Conservation (phyloP, 441 rosid genomes). For the Erodium moschatum region DNA sequence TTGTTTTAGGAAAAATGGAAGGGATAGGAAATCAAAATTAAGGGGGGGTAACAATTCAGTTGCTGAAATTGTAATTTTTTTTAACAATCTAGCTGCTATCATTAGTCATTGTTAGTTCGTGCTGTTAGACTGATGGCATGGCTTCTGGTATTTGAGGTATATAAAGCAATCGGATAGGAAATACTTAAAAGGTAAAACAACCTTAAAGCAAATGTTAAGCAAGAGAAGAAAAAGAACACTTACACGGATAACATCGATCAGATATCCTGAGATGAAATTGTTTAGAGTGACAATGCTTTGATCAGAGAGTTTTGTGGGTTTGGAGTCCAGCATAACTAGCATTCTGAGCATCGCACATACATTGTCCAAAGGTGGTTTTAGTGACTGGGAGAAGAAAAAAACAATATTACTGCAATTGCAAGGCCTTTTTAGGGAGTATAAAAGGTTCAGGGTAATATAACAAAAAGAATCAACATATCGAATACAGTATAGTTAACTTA, state of each 20-base stretch:
- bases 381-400: constrained; percentile 35
- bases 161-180: constrained; percentile 4
- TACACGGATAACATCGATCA: constrained; percentile 49
- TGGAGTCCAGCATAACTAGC: constrained; percentile 49
- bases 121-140: too few relatives aligned
- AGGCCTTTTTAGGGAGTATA: constrained; percentile 13
- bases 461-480: constrained; percentile 8
- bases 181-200: neutral
- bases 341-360: constrained; percentile 67
- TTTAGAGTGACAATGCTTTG: constrained; percentile 39
- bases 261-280: constrained; percentile 48
- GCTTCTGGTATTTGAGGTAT: neutral
- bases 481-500: constrained; percentile 33
- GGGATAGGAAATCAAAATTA: neutral
- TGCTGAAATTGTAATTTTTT: neutral
- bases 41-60: neutral
- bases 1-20: neutral
- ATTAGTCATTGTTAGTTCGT: too few relatives aligned
- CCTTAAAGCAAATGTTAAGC: neutral
- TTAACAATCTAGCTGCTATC: neutral
- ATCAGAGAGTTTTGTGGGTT: constrained; percentile 66
- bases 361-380: constrained; percentile 48
- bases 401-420: neutral
- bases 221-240: constrained; percentile 24
- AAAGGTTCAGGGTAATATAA: neutral